Percentiles rank a stretch among this genome's conserved stretches.
phyloP scores from a whole-genome alignment of 768 basidiomycete genomes.

The Tricholoma flavovirens region DNA sequence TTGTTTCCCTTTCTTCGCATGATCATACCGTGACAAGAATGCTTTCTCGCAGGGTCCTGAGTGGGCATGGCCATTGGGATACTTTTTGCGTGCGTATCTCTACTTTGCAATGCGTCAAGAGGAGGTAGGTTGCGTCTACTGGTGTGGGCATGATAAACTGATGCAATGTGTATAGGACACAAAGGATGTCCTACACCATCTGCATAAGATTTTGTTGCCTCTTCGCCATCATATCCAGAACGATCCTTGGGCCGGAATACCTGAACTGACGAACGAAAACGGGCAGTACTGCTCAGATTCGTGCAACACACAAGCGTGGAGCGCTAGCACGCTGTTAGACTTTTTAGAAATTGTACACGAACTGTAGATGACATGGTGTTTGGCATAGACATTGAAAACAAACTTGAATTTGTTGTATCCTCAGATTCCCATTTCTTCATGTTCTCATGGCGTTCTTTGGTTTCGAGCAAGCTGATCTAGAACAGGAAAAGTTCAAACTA shows the following conservation, averaged over 20 bases:
- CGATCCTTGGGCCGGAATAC: slow-evolving; percentile 91
- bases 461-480: slow-evolving; percentile 56
- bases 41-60: slow-evolving; percentile 65
- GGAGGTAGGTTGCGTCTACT: slow-evolving; percentile 40
- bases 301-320: slow-evolving; percentile 95
- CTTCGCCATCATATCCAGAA: slow-evolving; percentile 68
- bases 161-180: slow-evolving; percentile 44
- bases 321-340: slow-evolving; percentile 86
- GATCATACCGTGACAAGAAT: slow-evolving; percentile 6
- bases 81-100: slow-evolving; percentile 91
- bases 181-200: slow-evolving; percentile 68
- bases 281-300: slow-evolving; percentile 83
- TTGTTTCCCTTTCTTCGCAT: slow-evolving; percentile 16
- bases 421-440: slow-evolving; percentile 24
- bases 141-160: not conserved
- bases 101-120: slow-evolving; percentile 75
- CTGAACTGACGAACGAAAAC: slow-evolving; percentile 86
- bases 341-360: slow-evolving; percentile 74
- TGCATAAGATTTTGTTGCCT: slow-evolving; percentile 67
- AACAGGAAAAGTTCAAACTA: slow-evolving; percentile 57
- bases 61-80: slow-evolving; percentile 95
- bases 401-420: slow-evolving; percentile 3
- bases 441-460: slow-evolving; percentile 80
- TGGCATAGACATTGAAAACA: not conserved
- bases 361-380: not conserved